Evolutionary conservation across 2,329 filamentous ascomycete species (phyloP), one percentile per base, ranked within the genome.

Genomic region (Capronia americana): DNA sequence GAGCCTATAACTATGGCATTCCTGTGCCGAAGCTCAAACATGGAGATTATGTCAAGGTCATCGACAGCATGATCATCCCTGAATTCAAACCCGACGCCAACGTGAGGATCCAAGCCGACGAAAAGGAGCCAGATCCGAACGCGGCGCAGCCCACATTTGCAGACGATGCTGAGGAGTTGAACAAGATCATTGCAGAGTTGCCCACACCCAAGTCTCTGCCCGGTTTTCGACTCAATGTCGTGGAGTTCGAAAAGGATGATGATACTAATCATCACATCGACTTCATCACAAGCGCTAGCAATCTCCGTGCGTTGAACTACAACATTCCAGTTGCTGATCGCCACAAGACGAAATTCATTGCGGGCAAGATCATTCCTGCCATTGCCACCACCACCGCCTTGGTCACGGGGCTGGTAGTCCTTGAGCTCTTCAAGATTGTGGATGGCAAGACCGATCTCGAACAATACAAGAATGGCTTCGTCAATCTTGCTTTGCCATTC

Each of bases 321-420:
- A 96, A 95, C 79, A 99, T 99, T 72, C 88, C 92, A 75, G 86
- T 89, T 70, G 93, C 95, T 0, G 94, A 99, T 76, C 87, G 92
- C 69, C 95, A 97, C 85, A 96, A 95, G 88, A 99, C 94, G 69
- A 99, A 99, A 84, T 98, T 99, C 80, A 99, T 99, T 77, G 96
- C 95, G 34, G 95, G 95, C 78, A 99, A 99, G 87, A 99, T 99
- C 73, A 99, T 99, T 72, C 95, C 95, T 24, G 95, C 95, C 54
- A 99, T 99, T 79, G 95, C 95, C 53, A 99, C 95, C 2, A 98
- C 95, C 0, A 99, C 95, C 2, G 94, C 95, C 2, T 84, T 99
- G 65, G 94, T 98, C 12, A 99, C 95, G 2, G 95, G 95, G 65
- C 85, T 99, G 54, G 93, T 99, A 61, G 86, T 96, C 17, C 83